These are phyloP conservation scores for Neonectria punicea DNA, from an alignment of 2,329 filamentous ascomycete species.

Conservation along the genomic window DNA sequence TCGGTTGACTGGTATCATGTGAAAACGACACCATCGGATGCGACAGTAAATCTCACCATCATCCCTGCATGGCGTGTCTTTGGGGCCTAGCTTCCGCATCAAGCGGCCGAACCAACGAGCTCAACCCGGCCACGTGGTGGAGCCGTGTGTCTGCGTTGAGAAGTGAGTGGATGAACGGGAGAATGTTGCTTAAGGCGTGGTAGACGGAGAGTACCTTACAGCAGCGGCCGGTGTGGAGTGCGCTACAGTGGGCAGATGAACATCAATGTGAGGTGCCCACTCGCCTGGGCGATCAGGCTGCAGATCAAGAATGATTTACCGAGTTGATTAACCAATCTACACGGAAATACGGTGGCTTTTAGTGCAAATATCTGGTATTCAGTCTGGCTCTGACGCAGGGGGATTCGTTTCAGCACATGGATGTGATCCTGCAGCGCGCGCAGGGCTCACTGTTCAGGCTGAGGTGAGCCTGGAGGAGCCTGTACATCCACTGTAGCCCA, in stretches of 20 bases:
- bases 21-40: too few species aligned
- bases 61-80: constrained; percentile 10
- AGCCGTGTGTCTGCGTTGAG: too few species aligned
- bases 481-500: not conserved
- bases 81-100: not conserved
- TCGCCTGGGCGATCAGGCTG: not conserved
- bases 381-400: not conserved
- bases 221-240: too few species aligned
- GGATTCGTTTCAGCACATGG: not conserved
- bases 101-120: too few species aligned
- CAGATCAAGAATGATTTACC: not conserved
- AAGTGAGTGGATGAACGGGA: not conserved
- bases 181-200: not conserved
- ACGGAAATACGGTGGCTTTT: not conserved
- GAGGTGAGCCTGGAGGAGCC: not conserved
- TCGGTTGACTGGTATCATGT: too few species aligned
- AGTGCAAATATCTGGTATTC: not conserved
- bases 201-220: too few species aligned
- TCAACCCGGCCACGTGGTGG: too few species aligned
- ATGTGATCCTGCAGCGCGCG: not conserved
- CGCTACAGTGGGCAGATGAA: not conserved
- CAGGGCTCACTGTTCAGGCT: not conserved
- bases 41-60: not conserved
- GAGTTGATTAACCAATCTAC: too few species aligned
- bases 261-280: not conserved